These are phyloP conservation scores for Amylocystis lapponica DNA, from an alignment of 768 basidiomycete species.

Conservation along the genomic window DNA sequence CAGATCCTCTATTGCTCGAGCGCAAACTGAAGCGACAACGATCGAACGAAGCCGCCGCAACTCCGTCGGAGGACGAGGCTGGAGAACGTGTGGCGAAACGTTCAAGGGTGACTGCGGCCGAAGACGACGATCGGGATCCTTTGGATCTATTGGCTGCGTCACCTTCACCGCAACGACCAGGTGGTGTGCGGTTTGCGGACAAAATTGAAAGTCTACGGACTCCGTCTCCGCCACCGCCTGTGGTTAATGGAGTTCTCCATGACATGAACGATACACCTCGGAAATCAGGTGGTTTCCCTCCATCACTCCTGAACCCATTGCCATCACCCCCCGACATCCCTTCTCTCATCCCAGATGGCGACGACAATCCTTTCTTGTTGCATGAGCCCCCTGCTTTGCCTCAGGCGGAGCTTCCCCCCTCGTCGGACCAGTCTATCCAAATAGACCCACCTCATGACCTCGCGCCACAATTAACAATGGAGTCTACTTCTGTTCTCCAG, in stretches of 20 bases:
- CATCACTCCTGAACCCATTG: conserved; percentile 48
- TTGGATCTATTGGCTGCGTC: conserved; percentile 33
- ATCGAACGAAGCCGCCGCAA: conserved; percentile 47
- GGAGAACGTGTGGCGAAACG: conserved; percentile 53
- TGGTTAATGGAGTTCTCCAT: not conserved
- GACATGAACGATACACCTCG: conserved; percentile 12
- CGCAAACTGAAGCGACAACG: conserved; percentile 69
- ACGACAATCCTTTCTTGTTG: conserved; percentile 11
- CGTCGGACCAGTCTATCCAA: too few relatives aligned
- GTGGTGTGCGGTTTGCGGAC: conserved; percentile 48
- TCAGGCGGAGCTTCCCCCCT: not conserved
- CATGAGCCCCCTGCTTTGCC: not conserved
- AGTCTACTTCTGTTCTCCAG: too few relatives aligned
- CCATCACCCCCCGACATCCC: conserved; percentile 15
- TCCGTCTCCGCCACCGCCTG: conserved; percentile 10
- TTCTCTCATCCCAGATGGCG: not conserved
- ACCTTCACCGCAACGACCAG: conserved; percentile 27
- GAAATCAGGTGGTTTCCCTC: conserved; percentile 41
- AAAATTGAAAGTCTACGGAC: conserved; percentile 13
- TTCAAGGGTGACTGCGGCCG: conserved; percentile 34
- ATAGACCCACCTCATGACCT: too few relatives aligned
- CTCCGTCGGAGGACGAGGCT: conserved; percentile 47
- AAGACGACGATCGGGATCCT: conserved; percentile 40
- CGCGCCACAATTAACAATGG: too few relatives aligned
- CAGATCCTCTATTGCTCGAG: conserved; percentile 62